These are phyloP conservation scores for Favolaschia claudopus DNA, from an alignment of 768 basidiomycete species.

Conservation along the genomic window DNA sequence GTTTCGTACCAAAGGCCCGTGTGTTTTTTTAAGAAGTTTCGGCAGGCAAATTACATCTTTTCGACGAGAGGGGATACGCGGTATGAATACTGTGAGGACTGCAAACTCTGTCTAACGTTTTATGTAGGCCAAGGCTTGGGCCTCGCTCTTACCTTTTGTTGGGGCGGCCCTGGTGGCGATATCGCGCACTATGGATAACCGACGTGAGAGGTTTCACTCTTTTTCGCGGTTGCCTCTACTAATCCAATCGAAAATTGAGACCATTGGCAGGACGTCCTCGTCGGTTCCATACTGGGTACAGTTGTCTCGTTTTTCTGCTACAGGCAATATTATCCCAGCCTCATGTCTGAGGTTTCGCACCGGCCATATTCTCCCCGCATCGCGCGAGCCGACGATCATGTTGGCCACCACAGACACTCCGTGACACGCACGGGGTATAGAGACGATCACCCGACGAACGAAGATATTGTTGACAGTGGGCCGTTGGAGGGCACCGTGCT, in stretches of 20 bases:
- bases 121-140: constrained; percentile 79
- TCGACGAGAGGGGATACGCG: constrained; percentile 79
- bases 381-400: constrained; percentile 55
- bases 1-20: too few species aligned
- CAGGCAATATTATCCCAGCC: constrained; percentile 84
- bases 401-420: constrained; percentile 37
- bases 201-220: constrained; percentile 58
- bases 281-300: constrained; percentile 80
- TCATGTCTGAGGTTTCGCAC: constrained; percentile 68
- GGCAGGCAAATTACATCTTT: constrained; percentile 93
- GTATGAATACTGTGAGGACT: constrained; percentile 42
- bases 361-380: constrained; percentile 78
- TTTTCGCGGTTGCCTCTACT: constrained; percentile 15
- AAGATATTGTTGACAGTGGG: constrained; percentile 14
- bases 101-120: constrained; percentile 28
- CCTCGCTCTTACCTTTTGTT: constrained; percentile 76
- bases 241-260: constrained; percentile 50
- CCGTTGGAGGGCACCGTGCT: constrained; percentile 43
- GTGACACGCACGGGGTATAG: constrained; percentile 12
- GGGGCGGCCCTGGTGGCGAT: constrained; percentile 84
- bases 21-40: too few species aligned
- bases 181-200: constrained; percentile 90
- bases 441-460: constrained; percentile 24
- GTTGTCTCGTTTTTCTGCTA: constrained; percentile 77
- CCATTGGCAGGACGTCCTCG: constrained; percentile 91